phyloP scores from a whole-genome alignment of 73 alveolate genomes.

The Breviolum minutum region DNA sequence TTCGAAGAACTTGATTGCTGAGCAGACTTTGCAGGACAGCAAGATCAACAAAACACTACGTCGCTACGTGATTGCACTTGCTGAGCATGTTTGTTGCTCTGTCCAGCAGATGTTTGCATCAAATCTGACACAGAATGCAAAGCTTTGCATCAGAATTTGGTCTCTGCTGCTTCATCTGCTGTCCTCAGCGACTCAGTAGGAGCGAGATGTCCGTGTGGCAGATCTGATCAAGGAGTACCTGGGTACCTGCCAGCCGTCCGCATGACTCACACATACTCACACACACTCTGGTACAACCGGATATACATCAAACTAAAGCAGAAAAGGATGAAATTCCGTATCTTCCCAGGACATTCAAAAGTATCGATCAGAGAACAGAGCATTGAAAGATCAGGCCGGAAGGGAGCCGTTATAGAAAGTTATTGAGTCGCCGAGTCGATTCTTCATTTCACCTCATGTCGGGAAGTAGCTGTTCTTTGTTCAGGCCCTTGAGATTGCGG shows the following conservation, averaged over 20 bases:
- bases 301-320: neutral
- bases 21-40: constrained; percentile 75
- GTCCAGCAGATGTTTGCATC: neutral
- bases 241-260: neutral
- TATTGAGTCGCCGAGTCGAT: too few species aligned
- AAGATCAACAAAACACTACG: neutral
- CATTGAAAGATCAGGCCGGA: constrained; percentile 56
- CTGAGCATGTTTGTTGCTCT: neutral
- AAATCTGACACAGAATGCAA: neutral
- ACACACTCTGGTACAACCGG: neutral
- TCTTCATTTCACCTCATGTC: too few species aligned
- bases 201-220: constrained; percentile 73
- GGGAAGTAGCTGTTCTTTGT: neutral
- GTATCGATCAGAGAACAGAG: constrained; percentile 37
- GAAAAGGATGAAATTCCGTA: too few species aligned
- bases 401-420: neutral
- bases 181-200: neutral
- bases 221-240: constrained; percentile 4
- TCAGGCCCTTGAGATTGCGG: neutral
- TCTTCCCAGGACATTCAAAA: constrained; percentile 49
- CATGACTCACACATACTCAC: neutral
- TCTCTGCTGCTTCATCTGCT: too few species aligned
- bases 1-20: constrained; percentile 34
- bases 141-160: neutral
- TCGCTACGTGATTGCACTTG: neutral